Conservation (phyloP, 305 asterid genomes). For the Andrographis paniculata region DNA sequence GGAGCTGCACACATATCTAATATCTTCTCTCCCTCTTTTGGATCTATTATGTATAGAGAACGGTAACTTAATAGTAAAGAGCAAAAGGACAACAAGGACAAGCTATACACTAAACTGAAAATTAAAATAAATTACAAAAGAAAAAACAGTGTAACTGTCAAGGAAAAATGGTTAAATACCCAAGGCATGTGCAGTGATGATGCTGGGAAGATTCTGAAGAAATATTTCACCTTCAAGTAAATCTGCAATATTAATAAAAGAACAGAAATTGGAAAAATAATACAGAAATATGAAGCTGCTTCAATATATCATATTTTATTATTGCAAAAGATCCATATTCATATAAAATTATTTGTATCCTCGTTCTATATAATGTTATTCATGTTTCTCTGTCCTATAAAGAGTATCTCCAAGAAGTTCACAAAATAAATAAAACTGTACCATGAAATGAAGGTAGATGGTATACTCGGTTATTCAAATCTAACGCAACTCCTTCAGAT, state of each 20-base stretch:
- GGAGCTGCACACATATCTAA: conserved; percentile 99
- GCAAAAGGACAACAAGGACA: conserved; percentile 2
- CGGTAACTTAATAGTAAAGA: conserved; percentile 17
- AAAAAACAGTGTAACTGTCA: background rate
- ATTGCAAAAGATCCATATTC: no score
- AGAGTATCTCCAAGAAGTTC: conserved; percentile 6
- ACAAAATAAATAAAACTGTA: conserved; percentile 23
- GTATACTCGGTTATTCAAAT: conserved; percentile 72
- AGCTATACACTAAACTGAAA: background rate
- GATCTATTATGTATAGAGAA: conserved; percentile 41
- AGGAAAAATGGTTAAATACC: conserved; percentile 37
- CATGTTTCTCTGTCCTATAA: background rate
- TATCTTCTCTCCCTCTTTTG: conserved; percentile 84
- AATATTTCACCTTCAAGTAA: conserved; percentile 93
- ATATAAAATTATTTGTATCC: no score
- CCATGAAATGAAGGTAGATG: conserved; percentile 75
- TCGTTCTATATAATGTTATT: conserved; percentile 1
- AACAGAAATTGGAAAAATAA: background rate
- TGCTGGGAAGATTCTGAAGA: conserved; percentile 97
- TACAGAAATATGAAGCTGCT: conserved; percentile 2
- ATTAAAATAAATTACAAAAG: background rate
- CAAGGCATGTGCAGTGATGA: conserved; percentile 76
- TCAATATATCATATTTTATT: background rate
- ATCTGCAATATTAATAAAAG: conserved; percentile 38
- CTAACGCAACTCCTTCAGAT: conserved; percentile 67